phyloP scores from a whole-genome alignment of 2,329 filamentous ascomycete species.

The Colletotrichum brevisporum region DNA sequence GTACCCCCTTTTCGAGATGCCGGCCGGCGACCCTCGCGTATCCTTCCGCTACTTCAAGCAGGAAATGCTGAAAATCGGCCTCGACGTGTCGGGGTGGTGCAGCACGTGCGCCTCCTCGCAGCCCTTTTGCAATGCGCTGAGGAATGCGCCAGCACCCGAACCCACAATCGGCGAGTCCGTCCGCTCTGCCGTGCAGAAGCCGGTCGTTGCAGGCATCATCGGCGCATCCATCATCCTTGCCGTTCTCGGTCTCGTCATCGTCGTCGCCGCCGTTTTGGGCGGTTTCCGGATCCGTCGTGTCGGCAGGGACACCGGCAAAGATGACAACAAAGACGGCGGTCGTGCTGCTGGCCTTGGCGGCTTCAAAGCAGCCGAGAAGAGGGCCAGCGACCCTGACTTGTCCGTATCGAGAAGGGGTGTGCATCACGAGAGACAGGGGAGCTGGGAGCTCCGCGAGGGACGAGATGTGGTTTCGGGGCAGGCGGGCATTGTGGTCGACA shows the following conservation, averaged over 20 bases:
- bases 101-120: constrained; percentile 53
- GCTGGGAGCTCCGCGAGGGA: constrained; percentile 61
- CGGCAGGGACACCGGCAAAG: not conserved
- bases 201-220: constrained; percentile 61
- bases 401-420: constrained; percentile 50
- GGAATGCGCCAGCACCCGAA: not conserved
- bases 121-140: constrained; percentile 54
- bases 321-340: constrained; percentile 26
- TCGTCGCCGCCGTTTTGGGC: constrained; percentile 51
- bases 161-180: constrained; percentile 9
- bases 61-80: constrained; percentile 53
- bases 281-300: constrained; percentile 50
- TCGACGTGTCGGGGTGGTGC: constrained; percentile 59
- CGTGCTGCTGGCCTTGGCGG: constrained; percentile 49
- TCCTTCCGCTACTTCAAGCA: constrained; percentile 55
- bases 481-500: constrained; percentile 44
- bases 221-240: constrained; percentile 59
- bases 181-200: constrained; percentile 43
- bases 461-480: constrained; percentile 35
- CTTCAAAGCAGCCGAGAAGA: constrained; percentile 62
- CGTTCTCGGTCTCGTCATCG: constrained; percentile 50
- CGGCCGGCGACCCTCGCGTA: constrained; percentile 51
- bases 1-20: constrained; percentile 58
- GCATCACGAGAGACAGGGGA: constrained; percentile 62
- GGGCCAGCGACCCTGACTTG: constrained; percentile 59